phyloP scores from a whole-genome alignment of 2,329 filamentous ascomycete species.

The Arthrobotrys conoides region DNA sequence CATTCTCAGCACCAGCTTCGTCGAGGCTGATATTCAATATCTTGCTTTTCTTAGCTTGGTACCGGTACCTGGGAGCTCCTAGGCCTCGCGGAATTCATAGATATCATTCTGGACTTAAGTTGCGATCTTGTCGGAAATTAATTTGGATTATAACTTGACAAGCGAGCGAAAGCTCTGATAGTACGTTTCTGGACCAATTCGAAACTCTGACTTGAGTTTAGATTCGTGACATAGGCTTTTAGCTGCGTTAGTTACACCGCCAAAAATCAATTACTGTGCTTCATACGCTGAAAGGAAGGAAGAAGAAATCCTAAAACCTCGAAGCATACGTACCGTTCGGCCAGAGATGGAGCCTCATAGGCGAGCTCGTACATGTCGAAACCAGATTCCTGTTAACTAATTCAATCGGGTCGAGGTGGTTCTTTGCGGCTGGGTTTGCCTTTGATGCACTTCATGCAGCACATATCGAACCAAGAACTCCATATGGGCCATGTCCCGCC shows the following conservation, averaged over 20 bases:
- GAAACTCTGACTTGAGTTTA: background rate
- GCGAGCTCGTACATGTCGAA: constrained; percentile 33
- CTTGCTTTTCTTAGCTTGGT: constrained; percentile 4
- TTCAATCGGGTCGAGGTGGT: constrained; percentile 33
- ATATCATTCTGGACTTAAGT: constrained; percentile 12
- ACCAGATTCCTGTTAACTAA: constrained; percentile 23
- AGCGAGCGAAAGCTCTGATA: constrained; percentile 16
- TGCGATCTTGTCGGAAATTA: constrained; percentile 24
- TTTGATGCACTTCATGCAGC: constrained; percentile 1
- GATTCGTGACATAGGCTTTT: constrained; percentile 1
- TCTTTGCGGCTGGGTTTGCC: constrained; percentile 39
- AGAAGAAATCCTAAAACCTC: constrained; percentile 6
- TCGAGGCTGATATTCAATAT: background rate
- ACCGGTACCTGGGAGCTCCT: background rate
- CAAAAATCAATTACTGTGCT: background rate
- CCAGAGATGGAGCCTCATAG: constrained; percentile 19
- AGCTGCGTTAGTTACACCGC: constrained; percentile 17
- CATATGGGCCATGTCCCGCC: constrained; percentile 3
- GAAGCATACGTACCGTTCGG: constrained; percentile 10
- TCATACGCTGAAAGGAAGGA: background rate
- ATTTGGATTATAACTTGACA: constrained; percentile 13
- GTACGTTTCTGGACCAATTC: background rate
- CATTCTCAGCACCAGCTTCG: background rate
- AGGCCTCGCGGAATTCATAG: constrained; percentile 4
- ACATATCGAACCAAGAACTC: constrained; percentile 1